These are phyloP conservation scores for Nitzschia palea DNA, from an alignment of 108 stramenopile species.

Conservation along the genomic window DNA sequence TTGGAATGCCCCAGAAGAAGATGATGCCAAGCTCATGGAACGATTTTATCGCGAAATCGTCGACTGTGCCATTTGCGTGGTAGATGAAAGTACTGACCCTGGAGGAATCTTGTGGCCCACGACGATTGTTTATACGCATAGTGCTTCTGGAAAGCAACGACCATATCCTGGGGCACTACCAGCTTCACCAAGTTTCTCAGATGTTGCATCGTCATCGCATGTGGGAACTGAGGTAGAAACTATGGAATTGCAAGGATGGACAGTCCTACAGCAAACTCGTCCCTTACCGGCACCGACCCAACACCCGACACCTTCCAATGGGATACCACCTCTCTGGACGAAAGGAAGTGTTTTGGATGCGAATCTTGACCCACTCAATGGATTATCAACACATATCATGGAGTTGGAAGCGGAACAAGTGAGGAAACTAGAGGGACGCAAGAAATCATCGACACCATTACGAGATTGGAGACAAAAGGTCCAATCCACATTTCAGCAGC, in stretches of 20 bases:
- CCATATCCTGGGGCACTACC: constrained; percentile 2
- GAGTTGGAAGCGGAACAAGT: constrained; percentile 18
- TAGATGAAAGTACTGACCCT: constrained; percentile 8
- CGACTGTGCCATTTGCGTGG: constrained; percentile 38
- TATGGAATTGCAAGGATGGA: constrained; percentile 37
- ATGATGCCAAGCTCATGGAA: constrained; percentile 51
- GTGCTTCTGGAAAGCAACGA: background rate
- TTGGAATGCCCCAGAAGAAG: constrained; percentile 22
- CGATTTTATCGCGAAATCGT: constrained; percentile 83
- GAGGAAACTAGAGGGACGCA: background rate
- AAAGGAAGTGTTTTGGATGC: constrained; percentile 43
- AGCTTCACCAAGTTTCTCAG: constrained; percentile 9
- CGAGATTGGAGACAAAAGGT: constrained; percentile 37
- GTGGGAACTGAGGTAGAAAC: constrained; percentile 4
- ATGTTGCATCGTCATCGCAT: constrained; percentile 5
- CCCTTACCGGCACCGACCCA: constrained; percentile 18
- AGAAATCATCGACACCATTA: constrained; percentile 11
- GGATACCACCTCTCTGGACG: background rate
- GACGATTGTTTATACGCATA: background rate
- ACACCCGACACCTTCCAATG: background rate
- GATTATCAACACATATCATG: constrained; percentile 26
- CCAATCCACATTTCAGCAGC: constrained; percentile 34
- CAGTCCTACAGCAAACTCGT: constrained; percentile 31
- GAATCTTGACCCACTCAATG: constrained; percentile 45
- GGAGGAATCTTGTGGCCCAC: background rate